Conservation (phyloP, 2,329 filamentous ascomycete species). For the Fusarium verticillioides region DNA sequence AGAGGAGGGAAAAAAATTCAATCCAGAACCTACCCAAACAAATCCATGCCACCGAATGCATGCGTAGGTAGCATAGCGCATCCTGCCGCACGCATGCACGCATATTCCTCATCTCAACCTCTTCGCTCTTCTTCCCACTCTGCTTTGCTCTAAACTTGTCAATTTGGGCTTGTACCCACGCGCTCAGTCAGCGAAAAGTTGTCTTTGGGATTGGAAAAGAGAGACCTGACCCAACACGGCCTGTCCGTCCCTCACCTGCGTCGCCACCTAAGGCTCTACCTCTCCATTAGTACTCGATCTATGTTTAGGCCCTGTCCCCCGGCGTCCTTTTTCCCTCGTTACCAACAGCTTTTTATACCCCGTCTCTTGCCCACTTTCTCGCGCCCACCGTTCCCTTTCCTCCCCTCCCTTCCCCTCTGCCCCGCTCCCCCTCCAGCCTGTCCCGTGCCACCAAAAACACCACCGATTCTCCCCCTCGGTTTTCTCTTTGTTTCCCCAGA, state of each 20-base stretch:
- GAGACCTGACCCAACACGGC: slow-evolving; percentile 30
- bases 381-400: slow-evolving; percentile 42
- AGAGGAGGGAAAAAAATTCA: not conserved
- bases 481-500: slow-evolving; percentile 49
- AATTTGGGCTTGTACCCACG: slow-evolving; percentile 19
- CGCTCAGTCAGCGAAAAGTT: slow-evolving; percentile 31
- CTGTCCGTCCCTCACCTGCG: slow-evolving; percentile 38
- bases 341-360: slow-evolving; percentile 46
- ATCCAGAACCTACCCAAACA: slow-evolving; percentile 30
- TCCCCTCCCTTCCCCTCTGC: slow-evolving; percentile 25
- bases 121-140: slow-evolving; percentile 15
- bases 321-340: slow-evolving; percentile 37
- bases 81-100: slow-evolving; percentile 34
- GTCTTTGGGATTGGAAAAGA: slow-evolving; percentile 15
- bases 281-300: slow-evolving; percentile 41
- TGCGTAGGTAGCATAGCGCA: slow-evolving; percentile 41
- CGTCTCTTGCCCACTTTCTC: slow-evolving; percentile 45
- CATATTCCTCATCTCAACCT: slow-evolving; percentile 16
- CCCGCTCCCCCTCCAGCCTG: slow-evolving; percentile 44
- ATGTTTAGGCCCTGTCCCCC: slow-evolving; percentile 39
- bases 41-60: slow-evolving; percentile 46
- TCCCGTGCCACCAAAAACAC: slow-evolving; percentile 47
- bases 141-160: slow-evolving; percentile 9
- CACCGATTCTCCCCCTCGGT: slow-evolving; percentile 45
- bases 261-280: slow-evolving; percentile 39